phyloP scores from a whole-genome alignment of 345 rosid species.

The Stellera chamaejasme region DNA sequence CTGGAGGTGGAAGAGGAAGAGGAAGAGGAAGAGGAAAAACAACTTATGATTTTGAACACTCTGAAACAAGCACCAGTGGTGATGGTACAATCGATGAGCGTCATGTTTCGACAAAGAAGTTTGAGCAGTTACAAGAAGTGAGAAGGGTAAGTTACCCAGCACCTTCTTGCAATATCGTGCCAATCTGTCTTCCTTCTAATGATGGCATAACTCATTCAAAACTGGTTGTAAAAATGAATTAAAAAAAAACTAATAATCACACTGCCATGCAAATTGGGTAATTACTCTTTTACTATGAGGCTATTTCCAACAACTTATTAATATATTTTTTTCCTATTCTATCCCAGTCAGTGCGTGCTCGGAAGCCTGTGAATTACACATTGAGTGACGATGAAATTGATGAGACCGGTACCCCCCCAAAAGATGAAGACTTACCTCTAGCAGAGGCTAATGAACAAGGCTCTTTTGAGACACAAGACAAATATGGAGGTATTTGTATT shows the following conservation, averaged over 20 bases:
- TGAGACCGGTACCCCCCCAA: conserved; percentile 23
- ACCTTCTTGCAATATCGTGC: too few relatives aligned
- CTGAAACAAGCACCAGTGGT: conserved; percentile 41
- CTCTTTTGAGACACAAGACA: conserved; percentile 5
- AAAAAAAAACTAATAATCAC: too few relatives aligned
- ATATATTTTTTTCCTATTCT: conserved; percentile 11
- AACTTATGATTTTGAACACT: conserved; percentile 23
- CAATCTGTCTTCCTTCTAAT: too few relatives aligned
- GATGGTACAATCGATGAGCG: conserved; percentile 22
- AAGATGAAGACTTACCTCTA: conserved; percentile 13
- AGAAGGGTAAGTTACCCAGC: conserved; percentile 52
- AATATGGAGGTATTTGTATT: conserved; percentile 4
- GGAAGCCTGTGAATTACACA: conserved; percentile 47
- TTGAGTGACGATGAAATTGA: conserved; percentile 33
- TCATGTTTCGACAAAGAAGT: conserved; percentile 19
- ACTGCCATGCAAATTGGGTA: too few relatives aligned
- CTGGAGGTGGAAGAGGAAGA: conserved; percentile 36
- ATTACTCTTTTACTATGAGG: conserved; percentile 7
- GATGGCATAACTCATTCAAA: too few relatives aligned
- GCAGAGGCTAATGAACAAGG: conserved; percentile 21
- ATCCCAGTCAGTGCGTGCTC: conserved; percentile 55
- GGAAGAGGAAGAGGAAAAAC: conserved; percentile 32
- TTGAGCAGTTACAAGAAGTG: conserved; percentile 24
- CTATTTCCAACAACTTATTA: neutral
- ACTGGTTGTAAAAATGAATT: too few relatives aligned